Percentiles rank a stretch among this genome's conserved stretches.
phyloP scores from a whole-genome alignment of 176 grass and related monocot species.

The bread wheat (Triticum aestivum) region DNA sequence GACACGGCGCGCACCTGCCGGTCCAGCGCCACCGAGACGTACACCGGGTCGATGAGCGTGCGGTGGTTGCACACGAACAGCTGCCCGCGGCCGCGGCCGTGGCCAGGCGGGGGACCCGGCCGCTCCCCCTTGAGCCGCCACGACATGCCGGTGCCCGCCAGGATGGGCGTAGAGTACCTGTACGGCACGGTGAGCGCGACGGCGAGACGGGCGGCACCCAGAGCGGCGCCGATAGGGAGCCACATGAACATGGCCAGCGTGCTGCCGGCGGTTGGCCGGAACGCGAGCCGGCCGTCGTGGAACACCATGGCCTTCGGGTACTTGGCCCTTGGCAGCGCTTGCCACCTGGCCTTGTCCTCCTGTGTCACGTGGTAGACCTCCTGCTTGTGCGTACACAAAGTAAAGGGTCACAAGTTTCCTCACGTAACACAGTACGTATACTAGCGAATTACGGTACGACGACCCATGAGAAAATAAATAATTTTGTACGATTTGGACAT shows the following conservation, averaged over 20 bases:
- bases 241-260: constrained; percentile 62
- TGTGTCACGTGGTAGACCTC: constrained; percentile 47
- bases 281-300: constrained; percentile 70
- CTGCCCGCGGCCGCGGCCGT: not conserved
- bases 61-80: constrained; percentile 90
- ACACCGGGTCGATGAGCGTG: constrained; percentile 78
- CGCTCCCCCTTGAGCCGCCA: constrained; percentile 37
- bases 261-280: constrained; percentile 43
- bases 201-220: constrained; percentile 31
- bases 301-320: constrained; percentile 65
- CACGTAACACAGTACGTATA: not conserved
- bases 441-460: not conserved
- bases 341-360: constrained; percentile 49
- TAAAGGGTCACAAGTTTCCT: not conserved
- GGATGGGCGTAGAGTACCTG: constrained; percentile 50
- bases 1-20: constrained; percentile 54
- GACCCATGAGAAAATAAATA: not conserved
- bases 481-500: not conserved
- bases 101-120: not conserved
- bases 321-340: constrained; percentile 7
- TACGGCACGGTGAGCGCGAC: constrained; percentile 53
- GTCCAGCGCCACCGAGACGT: constrained; percentile 56
- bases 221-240: constrained; percentile 39
- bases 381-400: constrained; percentile 12
- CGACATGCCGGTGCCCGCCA: constrained; percentile 52